Conservation (phyloP, 495 filamentous ascomycete genomes). For the Podospora sp. region DNA sequence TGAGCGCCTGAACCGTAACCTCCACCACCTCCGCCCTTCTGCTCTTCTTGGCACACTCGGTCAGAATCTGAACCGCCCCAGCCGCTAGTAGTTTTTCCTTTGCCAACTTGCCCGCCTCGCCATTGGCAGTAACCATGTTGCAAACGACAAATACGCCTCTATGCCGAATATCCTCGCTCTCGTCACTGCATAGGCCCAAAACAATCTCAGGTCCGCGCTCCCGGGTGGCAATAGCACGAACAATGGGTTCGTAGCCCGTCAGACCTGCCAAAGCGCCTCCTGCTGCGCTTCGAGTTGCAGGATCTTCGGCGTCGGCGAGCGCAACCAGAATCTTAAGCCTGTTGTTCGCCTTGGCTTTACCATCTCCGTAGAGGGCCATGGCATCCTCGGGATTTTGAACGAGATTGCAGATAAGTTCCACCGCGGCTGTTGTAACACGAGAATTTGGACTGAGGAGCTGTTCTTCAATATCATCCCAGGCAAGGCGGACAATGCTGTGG, state of each 20-base stretch:
- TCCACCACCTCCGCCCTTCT: slow-evolving; percentile 65
- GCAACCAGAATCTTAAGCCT: slow-evolving; percentile 82
- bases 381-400: slow-evolving; percentile 71
- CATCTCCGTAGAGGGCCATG: slow-evolving; percentile 64
- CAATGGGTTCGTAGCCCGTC: slow-evolving; percentile 72
- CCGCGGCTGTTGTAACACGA: slow-evolving; percentile 78
- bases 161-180: slow-evolving; percentile 72
- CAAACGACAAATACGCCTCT: slow-evolving; percentile 75
- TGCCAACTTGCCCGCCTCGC: slow-evolving; percentile 53
- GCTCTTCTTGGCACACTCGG: slow-evolving; percentile 64
- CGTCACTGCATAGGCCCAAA: slow-evolving; percentile 73
- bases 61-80: slow-evolving; percentile 62
- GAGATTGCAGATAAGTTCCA: slow-evolving; percentile 91
- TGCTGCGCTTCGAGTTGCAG: slow-evolving; percentile 76
- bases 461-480: slow-evolving; percentile 77
- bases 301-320: slow-evolving; percentile 81
- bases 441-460: slow-evolving; percentile 74
- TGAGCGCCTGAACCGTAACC: slow-evolving; percentile 63
- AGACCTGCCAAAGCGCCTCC: slow-evolving; percentile 87
- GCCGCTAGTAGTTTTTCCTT: slow-evolving; percentile 49
- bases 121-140: slow-evolving; percentile 60
- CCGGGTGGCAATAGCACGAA: slow-evolving; percentile 66
- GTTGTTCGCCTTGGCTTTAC: slow-evolving; percentile 67
- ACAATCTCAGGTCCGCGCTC: slow-evolving; percentile 71
- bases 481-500: slow-evolving; percentile 68